These are phyloP conservation scores for Leishmania aethiopica DNA, from an alignment of 208 protist species.

Conservation along the genomic window DNA sequence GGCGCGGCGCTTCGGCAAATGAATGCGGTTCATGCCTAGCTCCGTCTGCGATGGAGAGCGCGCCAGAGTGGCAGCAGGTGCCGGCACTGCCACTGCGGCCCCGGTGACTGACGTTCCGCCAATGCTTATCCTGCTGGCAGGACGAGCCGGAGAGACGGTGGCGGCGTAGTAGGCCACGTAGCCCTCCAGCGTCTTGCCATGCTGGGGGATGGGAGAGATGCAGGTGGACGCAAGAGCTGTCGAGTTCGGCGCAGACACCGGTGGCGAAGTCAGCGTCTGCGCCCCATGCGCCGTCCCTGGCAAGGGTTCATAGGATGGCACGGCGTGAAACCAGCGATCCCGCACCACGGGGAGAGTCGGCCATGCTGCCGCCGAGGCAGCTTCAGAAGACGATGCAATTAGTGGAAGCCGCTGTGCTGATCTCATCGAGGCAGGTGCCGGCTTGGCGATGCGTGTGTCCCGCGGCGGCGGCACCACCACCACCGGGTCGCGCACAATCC, in stretches of 20 bases:
- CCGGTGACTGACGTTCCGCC: not conserved
- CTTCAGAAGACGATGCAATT: not conserved
- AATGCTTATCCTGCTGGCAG: not conserved
- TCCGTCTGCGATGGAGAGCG: not conserved
- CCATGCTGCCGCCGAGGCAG: slow-evolving; percentile 20
- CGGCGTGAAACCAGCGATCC: slow-evolving; percentile 71
- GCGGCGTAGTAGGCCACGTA: slow-evolving; percentile 52
- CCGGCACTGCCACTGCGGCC: not conserved
- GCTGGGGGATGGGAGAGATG: slow-evolving; percentile 22
- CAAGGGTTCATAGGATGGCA: slow-evolving; percentile 77
- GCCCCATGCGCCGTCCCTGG: slow-evolving; percentile 66
- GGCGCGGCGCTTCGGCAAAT: slow-evolving; percentile 38
- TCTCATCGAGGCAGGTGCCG: not conserved
- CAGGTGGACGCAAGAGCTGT: slow-evolving; percentile 28
- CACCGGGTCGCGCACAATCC: slow-evolving; percentile 52
- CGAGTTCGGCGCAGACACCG: slow-evolving; percentile 50
- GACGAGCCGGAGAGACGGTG: slow-evolving; percentile 5
- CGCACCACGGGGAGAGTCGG: slow-evolving; percentile 20
- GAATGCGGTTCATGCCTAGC: not conserved
- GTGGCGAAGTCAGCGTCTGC: slow-evolving; percentile 29
- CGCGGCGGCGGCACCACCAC: not conserved
- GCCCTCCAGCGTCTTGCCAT: slow-evolving; percentile 41
- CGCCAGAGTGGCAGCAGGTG: not conserved
- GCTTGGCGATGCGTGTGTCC: not conserved
- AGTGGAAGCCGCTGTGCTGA: not conserved